Conservation (phyloP, 164 flowering plant species). For the Aristolochia fimbriata region DNA sequence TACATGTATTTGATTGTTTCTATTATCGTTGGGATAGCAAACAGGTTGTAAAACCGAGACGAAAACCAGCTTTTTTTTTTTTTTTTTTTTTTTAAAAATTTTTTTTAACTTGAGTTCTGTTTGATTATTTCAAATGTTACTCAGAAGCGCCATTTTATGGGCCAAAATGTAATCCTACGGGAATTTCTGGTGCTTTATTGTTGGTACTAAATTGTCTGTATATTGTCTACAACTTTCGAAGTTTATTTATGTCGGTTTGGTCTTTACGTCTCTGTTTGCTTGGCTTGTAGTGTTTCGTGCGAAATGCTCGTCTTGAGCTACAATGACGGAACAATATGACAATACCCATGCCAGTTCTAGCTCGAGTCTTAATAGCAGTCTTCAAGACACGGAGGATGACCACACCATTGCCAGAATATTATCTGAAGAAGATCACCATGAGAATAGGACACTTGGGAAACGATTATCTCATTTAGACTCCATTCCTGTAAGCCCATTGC, state of each 20-base stretch:
- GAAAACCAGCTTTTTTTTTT: too few species aligned
- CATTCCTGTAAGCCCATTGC: constrained; percentile 22
- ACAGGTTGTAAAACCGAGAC: too few species aligned
- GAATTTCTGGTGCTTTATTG: too few species aligned
- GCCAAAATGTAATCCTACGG: too few species aligned
- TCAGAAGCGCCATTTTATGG: too few species aligned
- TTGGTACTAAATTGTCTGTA: too few species aligned
- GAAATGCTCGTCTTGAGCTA: constrained; percentile 12
- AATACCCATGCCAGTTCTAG: constrained; percentile 28
- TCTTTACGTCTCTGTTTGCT: neutral
- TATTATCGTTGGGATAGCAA: too few species aligned
- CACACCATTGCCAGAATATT: constrained; percentile 20
- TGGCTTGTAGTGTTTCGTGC: constrained; percentile 3
- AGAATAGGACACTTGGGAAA: constrained; percentile 20
- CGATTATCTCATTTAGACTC: constrained; percentile 29
- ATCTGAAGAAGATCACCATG: constrained; percentile 13
- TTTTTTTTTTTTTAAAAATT: too few species aligned
- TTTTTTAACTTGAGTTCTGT: too few species aligned
- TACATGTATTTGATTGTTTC: too few species aligned
- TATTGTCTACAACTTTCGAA: neutral
- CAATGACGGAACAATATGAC: constrained; percentile 30
- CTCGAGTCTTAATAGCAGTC: constrained; percentile 21
- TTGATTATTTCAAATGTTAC: too few species aligned
- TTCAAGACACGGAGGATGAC: constrained; percentile 25
- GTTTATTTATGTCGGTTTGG: neutral